Base-by-base conservation (phyloP, 176 grass and related monocot genomes). In the Olyra latifolia region DNA sequence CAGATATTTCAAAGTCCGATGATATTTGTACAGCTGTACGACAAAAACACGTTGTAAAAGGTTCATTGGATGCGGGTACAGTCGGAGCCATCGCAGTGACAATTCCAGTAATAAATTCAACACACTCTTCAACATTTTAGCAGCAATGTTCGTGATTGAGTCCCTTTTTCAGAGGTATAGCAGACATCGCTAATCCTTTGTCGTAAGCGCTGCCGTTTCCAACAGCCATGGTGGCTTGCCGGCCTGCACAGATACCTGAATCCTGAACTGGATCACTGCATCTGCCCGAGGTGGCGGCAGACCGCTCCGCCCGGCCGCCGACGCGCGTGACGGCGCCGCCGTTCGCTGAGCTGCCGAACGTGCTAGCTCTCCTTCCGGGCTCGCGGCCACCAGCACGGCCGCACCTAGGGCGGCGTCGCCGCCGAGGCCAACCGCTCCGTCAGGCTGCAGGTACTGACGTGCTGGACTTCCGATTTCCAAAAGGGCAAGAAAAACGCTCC, bases 11-110 rank as follows among this genome's bases (percentile, higher is more conserved):
- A 60, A 13, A 53, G 25, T 45, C 1, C 38, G 49, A 77, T 78
- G 44, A 78, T 19, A 88, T 25, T 20, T 67, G 78, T 82, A 85
- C 39, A 76, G 0, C 7, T 32, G 25, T 71, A 35, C 11, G 63
- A 59, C 17, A 19, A 58, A 17, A 58, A 69, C 40, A 48, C 55
- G 43, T 0, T 80, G 75, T 74, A 48, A 69, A 69, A 83, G 22
- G 67, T 71, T 54, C 60, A 27, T 66, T 48, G 71, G 64, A 10
- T 54, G 16, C 41, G 29, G 49, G 54, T 79, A 76, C 15, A 40
- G 6, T 68, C 30, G 78, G 20, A 67, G 48, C 43, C 44, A 63
- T 62, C 70, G 72, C 19, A 16, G 35, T 16, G 20, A 61, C 53
- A 72, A 8, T 43, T 13, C 8, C 10, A 62, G 22, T 29, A 71